These are phyloP conservation scores for Serendipita sp. DNA, from an alignment of 768 basidiomycete genomes.

Conservation along the genomic window DNA sequence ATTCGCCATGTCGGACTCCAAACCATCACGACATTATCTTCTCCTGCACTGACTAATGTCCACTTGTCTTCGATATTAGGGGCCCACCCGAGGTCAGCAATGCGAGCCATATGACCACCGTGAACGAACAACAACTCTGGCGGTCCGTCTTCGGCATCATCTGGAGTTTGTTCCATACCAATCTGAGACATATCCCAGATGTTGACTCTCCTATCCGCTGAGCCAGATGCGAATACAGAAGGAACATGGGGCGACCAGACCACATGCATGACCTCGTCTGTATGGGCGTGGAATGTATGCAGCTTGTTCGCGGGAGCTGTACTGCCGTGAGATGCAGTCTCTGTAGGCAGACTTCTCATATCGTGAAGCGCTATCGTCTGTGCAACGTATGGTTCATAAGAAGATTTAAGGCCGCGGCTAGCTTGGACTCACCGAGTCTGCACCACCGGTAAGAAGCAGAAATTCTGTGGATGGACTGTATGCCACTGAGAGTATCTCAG, in stretches of 20 bases:
- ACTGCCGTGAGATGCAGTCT: slow-evolving; percentile 13
- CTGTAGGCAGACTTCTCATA: slow-evolving; percentile 29
- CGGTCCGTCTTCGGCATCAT: slow-evolving; percentile 96
- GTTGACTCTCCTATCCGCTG: slow-evolving; percentile 83
- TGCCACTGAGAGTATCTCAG: slow-evolving; percentile 80
- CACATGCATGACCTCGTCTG: slow-evolving; percentile 86
- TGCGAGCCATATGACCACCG: slow-evolving; percentile 82
- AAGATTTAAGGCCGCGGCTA: too few species aligned
- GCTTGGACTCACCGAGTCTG: slow-evolving; percentile 72
- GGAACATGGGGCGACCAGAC: slow-evolving; percentile 91
- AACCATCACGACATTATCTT: slow-evolving; percentile 93
- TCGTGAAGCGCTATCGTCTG: slow-evolving; percentile 87
- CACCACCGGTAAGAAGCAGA: slow-evolving; percentile 78
- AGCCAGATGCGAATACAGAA: slow-evolving; percentile 88
- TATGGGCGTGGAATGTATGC: slow-evolving; percentile 85
- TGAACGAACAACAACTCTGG: slow-evolving; percentile 94
- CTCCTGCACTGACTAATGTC: slow-evolving; percentile 78
- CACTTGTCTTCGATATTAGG: slow-evolving; percentile 66
- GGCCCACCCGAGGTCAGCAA: slow-evolving; percentile 95
- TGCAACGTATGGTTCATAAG: neutral
- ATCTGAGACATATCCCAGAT: slow-evolving; percentile 89
- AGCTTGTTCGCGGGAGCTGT: slow-evolving; percentile 48
- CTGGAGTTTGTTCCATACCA: slow-evolving; percentile 91
- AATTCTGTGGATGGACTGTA: slow-evolving; percentile 73
- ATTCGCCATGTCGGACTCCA: slow-evolving; percentile 96